phyloP scores from a whole-genome alignment of 2,329 filamentous ascomycete genomes.

The Exophiala sp. region DNA sequence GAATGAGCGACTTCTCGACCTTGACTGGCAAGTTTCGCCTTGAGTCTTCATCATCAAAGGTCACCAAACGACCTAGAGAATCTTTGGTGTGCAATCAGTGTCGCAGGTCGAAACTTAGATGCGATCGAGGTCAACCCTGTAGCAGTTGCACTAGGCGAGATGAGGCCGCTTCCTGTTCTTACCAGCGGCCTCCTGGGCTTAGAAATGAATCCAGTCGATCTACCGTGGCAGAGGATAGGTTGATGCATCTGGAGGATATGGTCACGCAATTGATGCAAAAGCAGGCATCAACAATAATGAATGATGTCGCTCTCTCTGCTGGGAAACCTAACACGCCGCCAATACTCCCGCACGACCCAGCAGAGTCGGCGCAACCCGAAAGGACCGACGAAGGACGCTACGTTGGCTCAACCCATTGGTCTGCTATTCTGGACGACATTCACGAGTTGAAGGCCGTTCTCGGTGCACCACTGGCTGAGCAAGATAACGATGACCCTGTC shows the following conservation, averaged over 20 bases:
- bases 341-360: neutral
- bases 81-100: slow-evolving; percentile 59
- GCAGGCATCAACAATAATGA: neutral
- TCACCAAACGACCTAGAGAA: slow-evolving; percentile 85
- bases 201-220: neutral
- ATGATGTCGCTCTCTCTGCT: neutral
- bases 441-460: slow-evolving; percentile 18
- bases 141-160: slow-evolving; percentile 64
- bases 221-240: slow-evolving; percentile 15
- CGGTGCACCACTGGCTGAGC: too few relatives aligned
- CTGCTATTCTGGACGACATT: slow-evolving; percentile 37
- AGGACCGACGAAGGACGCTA: slow-evolving; percentile 25
- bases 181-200: slow-evolving; percentile 50
- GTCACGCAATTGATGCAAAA: slow-evolving; percentile 17
- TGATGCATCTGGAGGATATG: slow-evolving; percentile 17
- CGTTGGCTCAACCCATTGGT: slow-evolving; percentile 41
- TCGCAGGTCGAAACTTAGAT: slow-evolving; percentile 42
- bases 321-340: slow-evolving; percentile 2
- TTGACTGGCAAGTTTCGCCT: slow-evolving; percentile 32
- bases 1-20: slow-evolving; percentile 13
- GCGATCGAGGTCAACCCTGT: slow-evolving; percentile 37
- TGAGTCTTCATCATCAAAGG: slow-evolving; percentile 47
- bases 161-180: slow-evolving; percentile 76
- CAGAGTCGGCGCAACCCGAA: neutral
- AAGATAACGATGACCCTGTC: neutral